These are phyloP conservation scores for Favolaschia claudopus DNA, from an alignment of 768 basidiomycete species.

Conservation along the genomic window DNA sequence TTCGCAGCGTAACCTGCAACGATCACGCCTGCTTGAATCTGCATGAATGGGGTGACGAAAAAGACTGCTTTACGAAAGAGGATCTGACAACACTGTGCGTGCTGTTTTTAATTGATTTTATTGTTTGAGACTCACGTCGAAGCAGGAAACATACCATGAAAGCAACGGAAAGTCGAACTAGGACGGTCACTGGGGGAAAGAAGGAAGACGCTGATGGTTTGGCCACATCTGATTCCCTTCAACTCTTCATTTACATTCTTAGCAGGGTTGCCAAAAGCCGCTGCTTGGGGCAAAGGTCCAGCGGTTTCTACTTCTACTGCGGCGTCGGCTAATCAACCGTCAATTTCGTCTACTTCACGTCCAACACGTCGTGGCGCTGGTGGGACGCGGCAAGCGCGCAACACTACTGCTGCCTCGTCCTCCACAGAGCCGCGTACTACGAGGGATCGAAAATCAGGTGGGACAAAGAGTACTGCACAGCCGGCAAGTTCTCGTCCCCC, in stretches of 20 bases:
- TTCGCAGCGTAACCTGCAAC: conserved; percentile 83
- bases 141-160: conserved; percentile 92
- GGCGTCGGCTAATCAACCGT: conserved; percentile 27
- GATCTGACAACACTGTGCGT: conserved; percentile 89
- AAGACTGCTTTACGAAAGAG: conserved; percentile 97
- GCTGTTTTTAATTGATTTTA: conserved; percentile 11
- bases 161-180: conserved; percentile 77
- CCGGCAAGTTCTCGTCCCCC: conserved; percentile 59
- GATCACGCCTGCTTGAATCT: conserved; percentile 93
- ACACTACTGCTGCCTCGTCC: conserved; percentile 36
- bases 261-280: conserved; percentile 72
- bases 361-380: conserved; percentile 49
- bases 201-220: conserved; percentile 66
- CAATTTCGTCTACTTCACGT: conserved; percentile 41
- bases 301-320: conserved; percentile 28
- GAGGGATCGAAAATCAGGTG: conserved; percentile 42
- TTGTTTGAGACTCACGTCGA: conserved; percentile 14
- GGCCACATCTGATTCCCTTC: conserved; percentile 16
- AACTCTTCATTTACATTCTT: conserved; percentile 12
- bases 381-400: conserved; percentile 57
- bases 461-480: too few species aligned
- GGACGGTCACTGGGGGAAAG: conserved; percentile 55
- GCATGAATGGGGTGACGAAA: conserved; percentile 99
- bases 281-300: conserved; percentile 65
- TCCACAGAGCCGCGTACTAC: conserved; percentile 43